phyloP scores from a whole-genome alignment of 495 filamentous ascomycete genomes.

The Pyrenopolyporus hunteri region DNA sequence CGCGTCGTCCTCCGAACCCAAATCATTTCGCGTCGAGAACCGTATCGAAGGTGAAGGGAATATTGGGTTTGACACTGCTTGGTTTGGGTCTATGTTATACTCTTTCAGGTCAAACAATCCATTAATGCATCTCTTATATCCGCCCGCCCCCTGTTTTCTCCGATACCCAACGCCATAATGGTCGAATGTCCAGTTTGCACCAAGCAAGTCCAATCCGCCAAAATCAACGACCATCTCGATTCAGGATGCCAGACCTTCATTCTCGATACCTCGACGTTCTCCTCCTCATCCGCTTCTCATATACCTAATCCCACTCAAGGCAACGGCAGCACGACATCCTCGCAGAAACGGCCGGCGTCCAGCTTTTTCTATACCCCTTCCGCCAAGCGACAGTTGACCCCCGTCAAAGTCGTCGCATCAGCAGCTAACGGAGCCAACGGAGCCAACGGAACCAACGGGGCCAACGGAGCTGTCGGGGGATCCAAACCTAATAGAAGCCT shows the following conservation, averaged over 20 bases:
- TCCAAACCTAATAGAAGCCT: slow-evolving; percentile 30
- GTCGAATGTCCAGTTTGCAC: slow-evolving; percentile 89
- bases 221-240: slow-evolving; percentile 94
- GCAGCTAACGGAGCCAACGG: slow-evolving; percentile 27
- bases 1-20: slow-evolving; percentile 14
- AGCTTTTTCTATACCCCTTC: slow-evolving; percentile 81
- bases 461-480: slow-evolving; percentile 35
- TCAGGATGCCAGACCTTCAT: slow-evolving; percentile 73
- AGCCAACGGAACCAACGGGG: slow-evolving; percentile 4
- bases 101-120: background rate
- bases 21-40: slow-evolving; percentile 20
- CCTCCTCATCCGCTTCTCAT: slow-evolving; percentile 33
- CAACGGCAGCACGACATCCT: slow-evolving; percentile 52
- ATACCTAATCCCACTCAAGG: slow-evolving; percentile 44
- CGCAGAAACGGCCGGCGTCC: slow-evolving; percentile 61
- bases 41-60: background rate
- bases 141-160: background rate
- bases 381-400: slow-evolving; percentile 55
- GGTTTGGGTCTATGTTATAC: background rate
- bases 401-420: slow-evolving; percentile 31
- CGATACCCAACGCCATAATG: slow-evolving; percentile 53
- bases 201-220: slow-evolving; percentile 70
- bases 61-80: background rate
- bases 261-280: slow-evolving; percentile 46
- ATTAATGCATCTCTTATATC: background rate